Conservation (phyloP, 305 asterid species). For the Stenogyne calaminthoides region DNA sequence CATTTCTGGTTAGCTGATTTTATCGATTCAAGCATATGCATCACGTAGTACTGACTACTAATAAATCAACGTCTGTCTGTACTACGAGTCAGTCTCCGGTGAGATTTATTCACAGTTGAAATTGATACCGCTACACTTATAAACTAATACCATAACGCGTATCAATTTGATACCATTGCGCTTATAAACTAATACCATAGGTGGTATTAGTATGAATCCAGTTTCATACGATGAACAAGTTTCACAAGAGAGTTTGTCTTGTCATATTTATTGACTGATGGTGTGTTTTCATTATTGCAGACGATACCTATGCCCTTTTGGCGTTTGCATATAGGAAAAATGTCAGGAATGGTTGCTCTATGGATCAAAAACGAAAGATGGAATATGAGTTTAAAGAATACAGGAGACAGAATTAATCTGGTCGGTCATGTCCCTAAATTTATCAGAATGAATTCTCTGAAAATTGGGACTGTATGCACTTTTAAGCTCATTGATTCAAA, state of each 20-base stretch:
- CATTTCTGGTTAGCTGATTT: slow-evolving; percentile 23
- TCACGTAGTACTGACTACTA: too few relatives aligned
- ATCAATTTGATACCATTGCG: not conserved
- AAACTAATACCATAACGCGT: too few relatives aligned
- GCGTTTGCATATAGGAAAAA: not conserved
- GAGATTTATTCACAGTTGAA: too few relatives aligned
- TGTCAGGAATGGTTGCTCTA: slow-evolving; percentile 15
- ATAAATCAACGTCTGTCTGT: too few relatives aligned
- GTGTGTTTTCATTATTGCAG: slow-evolving; percentile 11
- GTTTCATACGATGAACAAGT: too few relatives aligned
- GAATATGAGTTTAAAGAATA: not conserved
- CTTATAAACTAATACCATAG: too few relatives aligned
- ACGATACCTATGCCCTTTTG: slow-evolving; percentile 19
- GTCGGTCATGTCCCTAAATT: slow-evolving; percentile 7
- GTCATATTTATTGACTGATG: not conserved
- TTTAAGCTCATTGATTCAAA: slow-evolving; percentile 28
- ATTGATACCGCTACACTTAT: not conserved
- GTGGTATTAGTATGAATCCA: too few relatives aligned
- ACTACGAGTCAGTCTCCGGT: too few relatives aligned
- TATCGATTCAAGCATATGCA: not conserved
- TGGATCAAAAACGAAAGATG: slow-evolving; percentile 24
- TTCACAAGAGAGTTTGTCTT: too few relatives aligned
- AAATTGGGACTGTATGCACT: slow-evolving; percentile 25
- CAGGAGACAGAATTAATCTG: not conserved
- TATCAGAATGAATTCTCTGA: slow-evolving; percentile 25